Conservation (phyloP, 257 asterid species). For the Nicotiana noctiflora region DNA sequence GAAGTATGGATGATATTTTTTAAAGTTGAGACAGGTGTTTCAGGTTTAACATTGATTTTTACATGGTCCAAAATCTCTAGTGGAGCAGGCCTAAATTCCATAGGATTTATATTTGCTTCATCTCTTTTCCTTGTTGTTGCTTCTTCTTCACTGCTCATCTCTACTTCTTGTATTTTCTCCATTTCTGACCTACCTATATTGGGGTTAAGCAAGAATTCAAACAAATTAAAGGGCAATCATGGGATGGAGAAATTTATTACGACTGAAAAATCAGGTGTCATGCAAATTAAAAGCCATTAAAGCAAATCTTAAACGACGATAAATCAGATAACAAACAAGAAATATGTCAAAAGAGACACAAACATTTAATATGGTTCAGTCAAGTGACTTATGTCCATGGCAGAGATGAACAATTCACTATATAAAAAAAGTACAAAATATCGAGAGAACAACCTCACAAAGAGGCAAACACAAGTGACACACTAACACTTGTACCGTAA, state of each 20-base stretch:
- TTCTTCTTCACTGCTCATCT: constrained; percentile 38
- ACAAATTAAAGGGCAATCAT: neutral
- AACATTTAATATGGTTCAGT: no score
- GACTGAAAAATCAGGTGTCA: no score
- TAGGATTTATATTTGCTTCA: constrained; percentile 1
- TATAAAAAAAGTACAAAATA: no score
- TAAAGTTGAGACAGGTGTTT: constrained; percentile 58
- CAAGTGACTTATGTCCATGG: no score
- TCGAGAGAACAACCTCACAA: no score
- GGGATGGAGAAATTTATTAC: neutral
- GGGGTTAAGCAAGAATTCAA: neutral
- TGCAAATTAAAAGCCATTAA: no score
- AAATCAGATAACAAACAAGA: no score
- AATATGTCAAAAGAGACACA: no score
- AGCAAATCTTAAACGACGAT: no score
- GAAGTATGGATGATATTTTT: constrained; percentile 35
- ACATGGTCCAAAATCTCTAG: constrained; percentile 55
- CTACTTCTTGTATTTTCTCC: constrained; percentile 65
- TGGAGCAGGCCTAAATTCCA: constrained; percentile 33
- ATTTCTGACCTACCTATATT: constrained; percentile 26
- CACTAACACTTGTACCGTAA: no score
- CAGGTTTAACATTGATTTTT: constrained; percentile 56
- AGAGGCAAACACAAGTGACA: no score
- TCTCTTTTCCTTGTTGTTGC: neutral
- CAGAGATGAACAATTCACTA: no score